phyloP scores from a whole-genome alignment of 2,329 filamentous ascomycete genomes.

The Hymenoscyphus albidus region DNA sequence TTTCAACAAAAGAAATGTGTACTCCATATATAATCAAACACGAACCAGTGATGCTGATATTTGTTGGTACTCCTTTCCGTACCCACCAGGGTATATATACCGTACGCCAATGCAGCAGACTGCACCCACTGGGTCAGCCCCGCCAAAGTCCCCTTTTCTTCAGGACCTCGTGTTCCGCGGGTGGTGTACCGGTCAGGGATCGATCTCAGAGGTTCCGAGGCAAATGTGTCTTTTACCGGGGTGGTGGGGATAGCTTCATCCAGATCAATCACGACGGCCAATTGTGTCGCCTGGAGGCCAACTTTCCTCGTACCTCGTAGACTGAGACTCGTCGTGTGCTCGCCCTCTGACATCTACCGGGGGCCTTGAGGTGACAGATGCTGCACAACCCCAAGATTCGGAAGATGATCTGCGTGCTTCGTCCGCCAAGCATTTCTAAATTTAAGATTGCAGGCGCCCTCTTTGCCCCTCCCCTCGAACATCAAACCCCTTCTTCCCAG shows the following conservation, averaged over 20 bases:
- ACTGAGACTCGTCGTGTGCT: not conserved
- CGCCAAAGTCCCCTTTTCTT: not conserved
- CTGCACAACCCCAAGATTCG: constrained; percentile 14
- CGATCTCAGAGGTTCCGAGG: not conserved
- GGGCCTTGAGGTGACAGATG: not conserved
- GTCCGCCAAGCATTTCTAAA: constrained; percentile 13
- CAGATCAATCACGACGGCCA: not conserved
- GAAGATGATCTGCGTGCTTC: constrained; percentile 14
- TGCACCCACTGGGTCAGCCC: not conserved
- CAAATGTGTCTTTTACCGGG: not conserved
- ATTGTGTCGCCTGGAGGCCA: not conserved
- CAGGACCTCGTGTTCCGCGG: not conserved
- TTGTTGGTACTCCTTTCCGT: not conserved
- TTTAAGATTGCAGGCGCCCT: constrained; percentile 13
- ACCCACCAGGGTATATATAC: not conserved
- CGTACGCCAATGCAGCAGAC: not conserved
- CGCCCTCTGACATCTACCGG: not conserved
- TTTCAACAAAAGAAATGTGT: too few relatives aligned
- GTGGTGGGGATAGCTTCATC: not conserved
- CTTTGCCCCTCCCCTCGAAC: not conserved
- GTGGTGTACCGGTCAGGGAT: not conserved
- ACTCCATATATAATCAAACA: too few relatives aligned
- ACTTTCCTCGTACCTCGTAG: not conserved
- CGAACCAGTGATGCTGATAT: not conserved
- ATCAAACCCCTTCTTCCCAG: not conserved